Base-by-base conservation (phyloP, 768 basidiomycete species). In the Boletales sp. region DNA sequence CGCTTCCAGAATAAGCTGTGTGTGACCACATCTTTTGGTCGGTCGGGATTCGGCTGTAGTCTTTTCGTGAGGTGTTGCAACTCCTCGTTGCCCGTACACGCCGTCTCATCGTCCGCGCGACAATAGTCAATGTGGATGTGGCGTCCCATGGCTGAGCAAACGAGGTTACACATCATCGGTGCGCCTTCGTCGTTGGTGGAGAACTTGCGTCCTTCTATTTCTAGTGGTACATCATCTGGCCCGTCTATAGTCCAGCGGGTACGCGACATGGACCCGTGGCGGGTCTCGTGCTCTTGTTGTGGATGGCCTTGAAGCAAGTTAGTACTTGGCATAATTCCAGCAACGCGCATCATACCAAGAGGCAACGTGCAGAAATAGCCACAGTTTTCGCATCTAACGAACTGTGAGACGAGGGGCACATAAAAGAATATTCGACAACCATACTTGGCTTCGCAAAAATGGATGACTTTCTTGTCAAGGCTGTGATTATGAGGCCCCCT, bases 211-310 rank as follows among this genome's bases (percentile, higher is more conserved):
- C 83, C 82, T 49, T 77, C 74, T 4, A 83, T 64, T 54, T 84
- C 84, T 1, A 83, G 48, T 2, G 67, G 61, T 2, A 69, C 71
- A 15, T 73, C 79, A 8, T 81, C 76, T 2, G 74, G 72, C 1
- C 76, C 78, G 46, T 83, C 80, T 4, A 83, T 59, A 1, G 75
- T 69, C 84, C 84, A 85, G 37, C 71, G 70, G 0, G 79, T 77
- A 48, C 67, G 72, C 0, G 80, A 77, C 82, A 84, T 84, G 2
- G 80, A 82, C 6, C 83, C 84, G 49, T 85, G 83, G 14, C 71
- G 72, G 0, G 83, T 85, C 39, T 83, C 81, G 35, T 85, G 83
- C 40, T 81, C 79, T 53, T 75, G 72, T 49, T 84, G 81, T 1
- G 78, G 49, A 49, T 85, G 83, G 0, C 78, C 83, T 84, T 38